These are phyloP conservation scores for Venturia carpophila DNA, from an alignment of 2,329 filamentous ascomycete species.

Conservation along the genomic window DNA sequence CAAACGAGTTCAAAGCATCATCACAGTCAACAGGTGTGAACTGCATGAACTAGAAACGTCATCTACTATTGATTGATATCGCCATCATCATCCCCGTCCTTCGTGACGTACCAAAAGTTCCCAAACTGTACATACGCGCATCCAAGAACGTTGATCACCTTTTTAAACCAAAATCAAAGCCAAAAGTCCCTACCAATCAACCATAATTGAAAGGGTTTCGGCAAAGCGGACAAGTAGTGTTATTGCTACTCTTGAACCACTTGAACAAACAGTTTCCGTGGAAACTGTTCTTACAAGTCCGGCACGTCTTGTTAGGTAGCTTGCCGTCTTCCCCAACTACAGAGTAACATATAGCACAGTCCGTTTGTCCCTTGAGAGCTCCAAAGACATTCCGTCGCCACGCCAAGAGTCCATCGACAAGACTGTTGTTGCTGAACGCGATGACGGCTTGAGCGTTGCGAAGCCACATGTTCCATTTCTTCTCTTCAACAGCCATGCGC, in stretches of 20 bases:
- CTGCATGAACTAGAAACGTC: no score
- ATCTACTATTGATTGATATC: no score
- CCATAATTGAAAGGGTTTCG: slow-evolving; percentile 64
- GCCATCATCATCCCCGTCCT: no score
- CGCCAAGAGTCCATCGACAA: slow-evolving; percentile 77
- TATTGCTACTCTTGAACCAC: slow-evolving; percentile 93
- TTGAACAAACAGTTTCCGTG: slow-evolving; percentile 85
- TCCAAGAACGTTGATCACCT: no score
- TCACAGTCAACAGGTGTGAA: no score
- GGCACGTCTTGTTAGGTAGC: slow-evolving; percentile 84
- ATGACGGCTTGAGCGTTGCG: slow-evolving; percentile 85
- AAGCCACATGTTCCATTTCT: slow-evolving; percentile 89
- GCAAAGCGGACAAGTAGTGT: slow-evolving; percentile 87
- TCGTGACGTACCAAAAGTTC: no score
- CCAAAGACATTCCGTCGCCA: slow-evolving; percentile 84
- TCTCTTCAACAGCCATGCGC: slow-evolving; percentile 79
- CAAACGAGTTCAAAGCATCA: no score
- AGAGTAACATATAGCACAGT: slow-evolving; percentile 95
- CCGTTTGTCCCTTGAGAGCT: slow-evolving; percentile 82
- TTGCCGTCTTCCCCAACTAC: slow-evolving; percentile 84
- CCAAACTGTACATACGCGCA: no score
- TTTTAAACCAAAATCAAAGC: no score
- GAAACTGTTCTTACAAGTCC: slow-evolving; percentile 90
- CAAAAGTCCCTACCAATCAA: background rate
- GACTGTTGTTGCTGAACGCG: slow-evolving; percentile 75